phyloP scores from a whole-genome alignment of 495 filamentous ascomycete genomes.

The Penicillium antarcticum region DNA sequence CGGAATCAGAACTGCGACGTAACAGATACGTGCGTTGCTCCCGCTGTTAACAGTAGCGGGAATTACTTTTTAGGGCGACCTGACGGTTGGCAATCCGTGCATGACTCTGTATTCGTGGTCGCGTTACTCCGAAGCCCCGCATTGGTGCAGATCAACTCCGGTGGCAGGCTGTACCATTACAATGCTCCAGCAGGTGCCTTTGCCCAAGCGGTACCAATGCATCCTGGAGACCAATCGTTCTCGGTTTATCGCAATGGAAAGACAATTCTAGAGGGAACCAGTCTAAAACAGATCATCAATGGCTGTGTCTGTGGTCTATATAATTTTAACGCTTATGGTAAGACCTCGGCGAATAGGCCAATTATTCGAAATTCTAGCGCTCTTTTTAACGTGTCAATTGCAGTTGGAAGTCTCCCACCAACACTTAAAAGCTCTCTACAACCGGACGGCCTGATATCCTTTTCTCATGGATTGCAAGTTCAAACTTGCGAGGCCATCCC shows the following conservation, averaged over 20 bases:
- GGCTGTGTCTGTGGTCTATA: constrained; percentile 45
- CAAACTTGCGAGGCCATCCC: constrained; percentile 42
- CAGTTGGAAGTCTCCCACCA: constrained; percentile 45
- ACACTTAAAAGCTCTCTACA: constrained; percentile 36
- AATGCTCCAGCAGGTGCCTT: constrained; percentile 47
- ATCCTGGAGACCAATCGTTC: constrained; percentile 49
- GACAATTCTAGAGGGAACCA: constrained; percentile 46
- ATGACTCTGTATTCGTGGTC: constrained; percentile 53
- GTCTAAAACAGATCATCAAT: constrained; percentile 42
- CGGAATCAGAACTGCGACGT: constrained; percentile 28
- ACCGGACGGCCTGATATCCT: constrained; percentile 37
- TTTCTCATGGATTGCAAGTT: constrained; percentile 45
- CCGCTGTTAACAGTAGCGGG: constrained; percentile 26
- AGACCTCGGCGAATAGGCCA: not conserved
- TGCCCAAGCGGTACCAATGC: constrained; percentile 47
- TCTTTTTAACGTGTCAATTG: too few species aligned
- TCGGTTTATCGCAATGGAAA: constrained; percentile 38
- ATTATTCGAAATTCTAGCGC: not conserved
- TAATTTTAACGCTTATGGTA: constrained; percentile 59
- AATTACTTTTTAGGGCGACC: constrained; percentile 52
- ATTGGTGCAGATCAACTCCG: constrained; percentile 43
- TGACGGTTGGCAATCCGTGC: constrained; percentile 44
- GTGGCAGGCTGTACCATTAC: constrained; percentile 25
- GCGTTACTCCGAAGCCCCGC: constrained; percentile 47
- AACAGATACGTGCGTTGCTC: constrained; percentile 33